These are phyloP conservation scores for Scleroderma bovista DNA, from an alignment of 768 basidiomycete species.

Conservation along the genomic window DNA sequence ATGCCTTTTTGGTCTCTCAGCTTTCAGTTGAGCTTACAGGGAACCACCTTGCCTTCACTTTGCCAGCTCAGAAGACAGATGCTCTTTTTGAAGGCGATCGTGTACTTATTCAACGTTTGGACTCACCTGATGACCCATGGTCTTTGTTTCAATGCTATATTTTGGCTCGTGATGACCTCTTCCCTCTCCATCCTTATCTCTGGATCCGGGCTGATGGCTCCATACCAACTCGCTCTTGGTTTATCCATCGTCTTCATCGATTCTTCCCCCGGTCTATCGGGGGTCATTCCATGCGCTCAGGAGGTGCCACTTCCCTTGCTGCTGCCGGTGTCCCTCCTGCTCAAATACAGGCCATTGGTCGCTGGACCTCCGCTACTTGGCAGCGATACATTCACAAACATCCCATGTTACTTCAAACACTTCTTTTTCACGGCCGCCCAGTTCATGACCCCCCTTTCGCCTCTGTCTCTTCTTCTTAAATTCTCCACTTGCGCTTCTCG, in stretches of 20 bases:
- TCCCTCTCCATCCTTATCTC: constrained; percentile 28
- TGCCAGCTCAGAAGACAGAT: constrained; percentile 40
- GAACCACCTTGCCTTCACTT: constrained; percentile 32
- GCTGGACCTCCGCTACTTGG: constrained; percentile 14
- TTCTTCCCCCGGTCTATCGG: constrained; percentile 19
- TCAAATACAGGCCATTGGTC: neutral
- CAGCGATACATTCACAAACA: constrained; percentile 12
- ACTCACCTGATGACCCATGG: constrained; percentile 2
- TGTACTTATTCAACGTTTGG: neutral
- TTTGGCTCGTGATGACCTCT: constrained; percentile 16
- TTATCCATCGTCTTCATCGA: constrained; percentile 21
- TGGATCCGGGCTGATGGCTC: constrained; percentile 28
- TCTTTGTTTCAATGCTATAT: constrained; percentile 20
- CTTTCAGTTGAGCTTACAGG: constrained; percentile 6
- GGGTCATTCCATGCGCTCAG: constrained; percentile 31
- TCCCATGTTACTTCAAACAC: constrained; percentile 9
- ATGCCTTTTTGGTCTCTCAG: neutral
- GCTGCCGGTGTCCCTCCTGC: no score
- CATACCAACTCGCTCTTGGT: constrained; percentile 33
- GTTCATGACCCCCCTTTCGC: neutral
- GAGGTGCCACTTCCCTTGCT: constrained; percentile 16
- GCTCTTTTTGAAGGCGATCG: constrained; percentile 15
- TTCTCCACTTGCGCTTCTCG: no score
- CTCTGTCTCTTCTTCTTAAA: neutral
- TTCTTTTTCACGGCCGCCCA: neutral